Base-by-base conservation (phyloP, 129 eudicot genomes). In the Lactuca saligna region DNA sequence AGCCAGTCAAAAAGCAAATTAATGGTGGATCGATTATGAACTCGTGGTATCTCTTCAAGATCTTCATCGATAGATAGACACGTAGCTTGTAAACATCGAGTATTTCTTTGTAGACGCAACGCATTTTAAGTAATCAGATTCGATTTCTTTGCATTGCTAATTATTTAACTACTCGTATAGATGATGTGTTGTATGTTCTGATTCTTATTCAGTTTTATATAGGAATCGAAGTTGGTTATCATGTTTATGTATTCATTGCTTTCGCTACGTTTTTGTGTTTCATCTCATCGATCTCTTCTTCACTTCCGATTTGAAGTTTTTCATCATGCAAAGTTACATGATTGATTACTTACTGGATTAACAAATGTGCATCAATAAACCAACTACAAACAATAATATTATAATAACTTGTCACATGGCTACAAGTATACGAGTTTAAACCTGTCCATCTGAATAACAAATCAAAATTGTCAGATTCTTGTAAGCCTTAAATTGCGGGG, bases 1-100 rank as follows among this genome's bases (percentile, higher is more conserved):
- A 15, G n/a, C 54, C 3, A 46, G 46, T 68, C 63, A 76, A 69
- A 76, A 53, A 39, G 70, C 39, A 46, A 56, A 56, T 37, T 69
- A 39, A 44, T 32, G 32, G 41, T 51, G 62, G 33, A 61, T 38
- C 66, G 50, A 37, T 39, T 8, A 8, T 44, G 32, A 15, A 34
- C 13, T 50, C 29, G 6, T 39, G 68, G 63, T 57, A 17, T 50
- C 61, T 75, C 57, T 67, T 49, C 50, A 8, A 55, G 41, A 57
- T 74, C 16, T 59, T 75, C 70, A 7, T 59, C 54, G 33, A 46
- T 33, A 51, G 14, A 51, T 38, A 59, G 2, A 68, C 3, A 61
- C 3, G 0, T 7, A 61, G 53, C 38, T 51, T 67, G 74, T 75
- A 61, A 68, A 61, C 57, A 33, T 57, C 17, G 3, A 32, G 13